phyloP scores from a whole-genome alignment of 176 grass and related monocot species.

The Otatea glauca region DNA sequence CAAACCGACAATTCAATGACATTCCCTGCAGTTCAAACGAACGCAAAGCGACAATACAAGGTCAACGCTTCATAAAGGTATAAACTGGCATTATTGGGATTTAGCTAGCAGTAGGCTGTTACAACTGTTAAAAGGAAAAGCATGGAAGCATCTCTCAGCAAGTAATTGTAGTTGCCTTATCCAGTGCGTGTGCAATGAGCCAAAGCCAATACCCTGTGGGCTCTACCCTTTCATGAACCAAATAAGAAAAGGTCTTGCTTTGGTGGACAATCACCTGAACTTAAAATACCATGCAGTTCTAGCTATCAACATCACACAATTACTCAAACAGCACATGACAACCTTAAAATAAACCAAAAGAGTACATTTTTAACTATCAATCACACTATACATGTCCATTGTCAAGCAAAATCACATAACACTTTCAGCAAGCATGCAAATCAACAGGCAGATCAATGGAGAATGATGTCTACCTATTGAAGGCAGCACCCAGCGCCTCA shows the following conservation, averaged over 20 bases:
- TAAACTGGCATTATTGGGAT: background rate
- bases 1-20: background rate
- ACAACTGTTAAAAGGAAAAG: too few relatives aligned
- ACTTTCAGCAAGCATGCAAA: conserved; percentile 32
- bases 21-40: background rate
- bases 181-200: conserved; percentile 22
- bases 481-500: conserved; percentile 52
- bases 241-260: conserved; percentile 37
- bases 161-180: conserved; percentile 8
- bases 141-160: too few relatives aligned
- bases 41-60: conserved; percentile 8
- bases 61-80: conserved; percentile 17
- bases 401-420: conserved; percentile 19
- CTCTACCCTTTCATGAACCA: conserved; percentile 20
- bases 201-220: conserved; percentile 14
- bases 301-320: conserved; percentile 32
- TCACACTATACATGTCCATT: background rate
- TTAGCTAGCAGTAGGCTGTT: background rate
- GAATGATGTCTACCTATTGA: conserved; percentile 58
- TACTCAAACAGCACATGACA: conserved; percentile 29
- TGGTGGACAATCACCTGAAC: conserved; percentile 39
- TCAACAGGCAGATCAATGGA: conserved; percentile 5
- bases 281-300: conserved; percentile 3
- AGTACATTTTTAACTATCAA: background rate
- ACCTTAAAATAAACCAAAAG: conserved; percentile 20